A percentile compares a stretch with the other conserved stretches of the same genome.
These are phyloP conservation scores for Copromyces sp. DNA, from an alignment of 495 filamentous ascomycete species.

Conservation along the genomic window DNA sequence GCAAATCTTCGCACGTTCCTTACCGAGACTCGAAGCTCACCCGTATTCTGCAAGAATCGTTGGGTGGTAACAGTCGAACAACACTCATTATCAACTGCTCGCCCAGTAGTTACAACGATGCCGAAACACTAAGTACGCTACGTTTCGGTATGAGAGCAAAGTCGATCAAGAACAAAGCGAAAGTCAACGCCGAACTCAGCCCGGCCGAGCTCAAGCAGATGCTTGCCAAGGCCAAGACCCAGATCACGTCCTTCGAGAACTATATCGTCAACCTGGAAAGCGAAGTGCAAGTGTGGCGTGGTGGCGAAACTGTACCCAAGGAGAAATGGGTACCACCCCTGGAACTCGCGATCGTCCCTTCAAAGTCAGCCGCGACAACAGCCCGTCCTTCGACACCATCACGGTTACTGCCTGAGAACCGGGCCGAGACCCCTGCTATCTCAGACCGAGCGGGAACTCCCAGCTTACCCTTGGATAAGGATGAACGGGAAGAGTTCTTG, in stretches of 20 bases:
- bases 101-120: constrained; percentile 95
- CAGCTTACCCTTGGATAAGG: constrained; percentile 81
- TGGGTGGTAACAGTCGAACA: constrained; percentile 94
- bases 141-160: constrained; percentile 96
- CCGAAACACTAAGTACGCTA: constrained; percentile 85
- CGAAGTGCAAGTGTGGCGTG: constrained; percentile 78
- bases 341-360: background rate
- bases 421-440: constrained; percentile 52
- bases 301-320: constrained; percentile 78
- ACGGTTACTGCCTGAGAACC: constrained; percentile 63
- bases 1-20: constrained; percentile 94
- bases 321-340: constrained; percentile 49
- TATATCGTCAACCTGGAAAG: constrained; percentile 79
- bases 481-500: constrained; percentile 93
- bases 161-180: constrained; percentile 99
- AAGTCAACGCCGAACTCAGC: constrained; percentile 96
- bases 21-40: constrained; percentile 98
- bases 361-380: constrained; percentile 49
- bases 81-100: constrained; percentile 98
- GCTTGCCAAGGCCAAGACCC: constrained; percentile 81
- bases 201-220: constrained; percentile 87
- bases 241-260: constrained; percentile 76
- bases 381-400: constrained; percentile 75
- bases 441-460: constrained; percentile 77
- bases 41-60: constrained; percentile 87